phyloP scores from a whole-genome alignment of 1,284 basidiomycete genomes.

The Porogramme epimiltina region DNA sequence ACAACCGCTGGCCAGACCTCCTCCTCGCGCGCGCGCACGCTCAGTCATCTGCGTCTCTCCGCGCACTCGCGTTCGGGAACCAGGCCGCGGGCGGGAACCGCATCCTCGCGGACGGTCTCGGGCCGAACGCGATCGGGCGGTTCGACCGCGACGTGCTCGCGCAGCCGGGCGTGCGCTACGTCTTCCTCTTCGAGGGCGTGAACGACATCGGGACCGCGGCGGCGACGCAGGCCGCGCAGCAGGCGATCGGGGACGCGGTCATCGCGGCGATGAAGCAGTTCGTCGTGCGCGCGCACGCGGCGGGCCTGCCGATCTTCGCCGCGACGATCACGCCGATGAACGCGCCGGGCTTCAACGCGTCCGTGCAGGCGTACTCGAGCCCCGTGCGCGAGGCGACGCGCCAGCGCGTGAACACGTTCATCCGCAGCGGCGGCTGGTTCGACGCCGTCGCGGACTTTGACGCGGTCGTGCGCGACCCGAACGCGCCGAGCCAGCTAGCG shows the following conservation, averaged over 20 bases:
- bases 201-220: slow-evolving; percentile 51
- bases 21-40: slow-evolving; percentile 43
- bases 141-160: slow-evolving; percentile 53
- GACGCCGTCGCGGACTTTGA: slow-evolving; percentile 53
- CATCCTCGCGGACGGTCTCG: slow-evolving; percentile 49
- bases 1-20: slow-evolving; percentile 49
- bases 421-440: slow-evolving; percentile 43
- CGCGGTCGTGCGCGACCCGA: slow-evolving; percentile 41
- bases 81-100: slow-evolving; percentile 55
- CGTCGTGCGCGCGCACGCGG: slow-evolving; percentile 41
- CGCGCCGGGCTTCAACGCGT: slow-evolving; percentile 32
- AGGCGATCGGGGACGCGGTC: slow-evolving; percentile 40
- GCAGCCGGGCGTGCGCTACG: slow-evolving; percentile 44
- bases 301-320: slow-evolving; percentile 45
- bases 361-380: slow-evolving; percentile 40
- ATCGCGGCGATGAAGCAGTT: slow-evolving; percentile 50
- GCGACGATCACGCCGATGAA: slow-evolving; percentile 54
- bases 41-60: slow-evolving; percentile 29
- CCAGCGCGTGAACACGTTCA: slow-evolving; percentile 45
- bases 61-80: slow-evolving; percentile 45
- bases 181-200: slow-evolving; percentile 54
- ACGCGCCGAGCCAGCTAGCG: slow-evolving; percentile 38
- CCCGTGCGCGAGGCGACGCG: slow-evolving; percentile 42
- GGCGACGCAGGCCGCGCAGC: slow-evolving; percentile 37
- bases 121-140: slow-evolving; percentile 47